Base-by-base conservation (phyloP, 345 rosid species). In the Linum usitatissimum region DNA sequence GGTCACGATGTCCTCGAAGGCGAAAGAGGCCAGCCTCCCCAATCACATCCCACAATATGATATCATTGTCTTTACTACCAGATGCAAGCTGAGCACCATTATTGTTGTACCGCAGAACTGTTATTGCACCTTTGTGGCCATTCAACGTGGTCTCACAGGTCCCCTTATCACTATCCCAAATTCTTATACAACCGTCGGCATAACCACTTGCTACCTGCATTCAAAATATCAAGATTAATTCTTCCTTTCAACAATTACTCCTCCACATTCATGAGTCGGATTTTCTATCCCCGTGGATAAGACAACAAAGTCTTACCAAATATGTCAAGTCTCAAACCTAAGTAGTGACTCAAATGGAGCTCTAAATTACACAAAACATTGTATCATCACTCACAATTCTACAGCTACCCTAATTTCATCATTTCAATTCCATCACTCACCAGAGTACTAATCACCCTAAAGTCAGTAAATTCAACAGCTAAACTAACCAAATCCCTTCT, bases 21-120 rank as follows among this genome's bases (percentile, higher is more conserved):
- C 95, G 86, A 66, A 83, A 93, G 66, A 84, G 90, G 12, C 90
- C 92, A 2, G 80, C 68, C 79, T 93, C 96, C 8, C 95, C 94
- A 53, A 87, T 85, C 38, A 90, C 94, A 82, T 93, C 99, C 96
- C 97, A 93, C 67, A 90, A 71, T 57, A 90, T 90, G 66, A 93
- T 73, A 75, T 87, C 96, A 64, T 83, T 87, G 64, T 93, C 97
- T 76, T 90, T 90, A 78, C 97, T 82, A 70, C 99, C 99, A 66
- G 99, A 93, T 21, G 96, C 99, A 49, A 93, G 83, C 76, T 79
- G 54, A 36, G 96, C 79, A 19, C 95, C 96, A 78, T 63, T 30
- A 67, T 84, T 83, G 71, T 83, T 83, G 66, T 72, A 93, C 15
- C 84, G 71, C 48, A 90, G 65, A 9, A 77, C 84, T n/a, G 90